A percentile compares a stretch with the other conserved stretches of the same genome.
phyloP scores from a whole-genome alignment of 208 protist genomes.

The Porcisia deanei region DNA sequence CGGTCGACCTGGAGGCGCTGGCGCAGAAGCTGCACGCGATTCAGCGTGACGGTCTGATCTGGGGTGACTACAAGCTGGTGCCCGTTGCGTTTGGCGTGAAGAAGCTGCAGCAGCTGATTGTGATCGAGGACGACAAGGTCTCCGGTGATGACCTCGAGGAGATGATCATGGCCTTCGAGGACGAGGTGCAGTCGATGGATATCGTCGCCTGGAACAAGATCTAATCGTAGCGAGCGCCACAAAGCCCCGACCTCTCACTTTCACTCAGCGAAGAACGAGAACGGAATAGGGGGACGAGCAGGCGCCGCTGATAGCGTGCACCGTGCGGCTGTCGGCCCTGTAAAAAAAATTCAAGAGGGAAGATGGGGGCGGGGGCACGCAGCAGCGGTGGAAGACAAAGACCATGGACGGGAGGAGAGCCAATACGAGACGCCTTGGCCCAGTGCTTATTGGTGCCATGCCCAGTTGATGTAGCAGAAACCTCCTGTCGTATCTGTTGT shows the following conservation, averaged over 20 bases:
- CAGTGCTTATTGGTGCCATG: too few species aligned
- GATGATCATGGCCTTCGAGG: constrained; percentile 91
- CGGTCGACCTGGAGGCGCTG: constrained; percentile 86
- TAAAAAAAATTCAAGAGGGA: too few species aligned
- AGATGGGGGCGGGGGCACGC: too few species aligned
- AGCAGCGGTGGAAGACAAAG: too few species aligned
- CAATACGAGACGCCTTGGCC: too few species aligned
- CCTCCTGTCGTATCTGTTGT: too few species aligned
- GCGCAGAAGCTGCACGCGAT: constrained; percentile 85
- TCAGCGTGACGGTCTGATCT: constrained; percentile 89
- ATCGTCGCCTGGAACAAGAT: constrained; percentile 97
- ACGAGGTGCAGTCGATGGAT: constrained; percentile 95
- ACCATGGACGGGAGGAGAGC: too few species aligned
- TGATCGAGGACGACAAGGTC: constrained; percentile 96
- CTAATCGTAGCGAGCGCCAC: constrained; percentile 47
- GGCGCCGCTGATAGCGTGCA: not conserved
- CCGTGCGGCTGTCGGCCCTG: too few species aligned
- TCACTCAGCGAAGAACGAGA: not conserved
- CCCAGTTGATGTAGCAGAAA: too few species aligned
- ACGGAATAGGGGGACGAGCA: not conserved
- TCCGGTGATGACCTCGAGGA: constrained; percentile 94
- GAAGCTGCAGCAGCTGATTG: constrained; percentile 94
- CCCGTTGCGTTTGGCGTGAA: constrained; percentile 95
- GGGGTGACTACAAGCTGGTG: constrained; percentile 91
- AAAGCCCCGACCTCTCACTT: not conserved